phyloP scores from a whole-genome alignment of 441 rosid species.

The Macaranga tanarius region DNA sequence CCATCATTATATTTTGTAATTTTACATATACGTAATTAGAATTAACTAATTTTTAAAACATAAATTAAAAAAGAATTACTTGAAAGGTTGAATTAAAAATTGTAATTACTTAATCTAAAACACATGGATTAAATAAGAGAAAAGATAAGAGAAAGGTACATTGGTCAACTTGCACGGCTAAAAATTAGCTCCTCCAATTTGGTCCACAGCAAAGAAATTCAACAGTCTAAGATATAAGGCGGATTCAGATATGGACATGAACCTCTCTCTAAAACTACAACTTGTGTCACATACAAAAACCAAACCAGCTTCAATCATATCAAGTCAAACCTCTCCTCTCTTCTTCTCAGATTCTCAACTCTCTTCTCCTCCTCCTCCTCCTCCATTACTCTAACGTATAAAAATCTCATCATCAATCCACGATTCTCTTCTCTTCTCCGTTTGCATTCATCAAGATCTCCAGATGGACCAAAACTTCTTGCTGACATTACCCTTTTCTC shows the following conservation, averaged over 20 bases:
- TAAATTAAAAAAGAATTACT: too few relatives aligned
- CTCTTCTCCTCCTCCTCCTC: background rate
- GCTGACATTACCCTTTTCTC: background rate
- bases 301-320: background rate
- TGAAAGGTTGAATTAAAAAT: too few relatives aligned
- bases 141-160: background rate
- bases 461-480: conserved; percentile 21
- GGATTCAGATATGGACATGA: conserved; percentile 7
- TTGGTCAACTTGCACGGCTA: conserved; percentile 25
- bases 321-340: conserved; percentile 1
- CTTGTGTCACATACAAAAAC: background rate
- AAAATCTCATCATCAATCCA: background rate
- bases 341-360: background rate
- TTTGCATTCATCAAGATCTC: background rate
- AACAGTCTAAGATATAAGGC: conserved; percentile 29
- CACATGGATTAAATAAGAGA: too few relatives aligned
- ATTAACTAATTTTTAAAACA: too few relatives aligned
- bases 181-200: background rate
- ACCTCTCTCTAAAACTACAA: background rate
- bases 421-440: too few relatives aligned
- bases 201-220: conserved; percentile 11
- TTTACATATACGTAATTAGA: too few relatives aligned
- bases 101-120: background rate
- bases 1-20: too few relatives aligned
- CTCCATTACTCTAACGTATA: background rate